Percentiles rank a stretch among this genome's conserved stretches.
These are phyloP conservation scores for Asterochloris erici DNA, from an alignment of 139 green algal genomes.

Conservation along the genomic window DNA sequence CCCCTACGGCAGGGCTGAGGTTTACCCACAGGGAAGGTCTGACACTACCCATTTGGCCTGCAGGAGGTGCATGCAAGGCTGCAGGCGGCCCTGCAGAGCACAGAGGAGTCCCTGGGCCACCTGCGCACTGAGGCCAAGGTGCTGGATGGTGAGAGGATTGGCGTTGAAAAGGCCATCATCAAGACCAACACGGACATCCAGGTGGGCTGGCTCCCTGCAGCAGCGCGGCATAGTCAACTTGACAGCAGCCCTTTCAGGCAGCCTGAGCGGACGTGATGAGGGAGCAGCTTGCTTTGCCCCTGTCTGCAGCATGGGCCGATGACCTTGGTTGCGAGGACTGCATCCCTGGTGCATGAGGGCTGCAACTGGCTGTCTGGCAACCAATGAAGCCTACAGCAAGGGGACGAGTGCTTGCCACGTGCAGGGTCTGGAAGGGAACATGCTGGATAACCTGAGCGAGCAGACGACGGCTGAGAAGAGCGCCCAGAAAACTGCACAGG, in stretches of 20 bases:
- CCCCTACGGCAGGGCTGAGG: too few species aligned
- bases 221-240: too few species aligned
- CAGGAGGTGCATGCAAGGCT: conserved; percentile 16
- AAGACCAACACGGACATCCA: conserved; percentile 34
- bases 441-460: conserved; percentile 66
- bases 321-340: too few species aligned
- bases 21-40: neutral
- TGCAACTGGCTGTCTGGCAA: too few species aligned
- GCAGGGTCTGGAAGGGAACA: conserved; percentile 51
- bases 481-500: conserved; percentile 53
- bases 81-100: conserved; percentile 1
- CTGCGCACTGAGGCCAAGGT: conserved; percentile 16
- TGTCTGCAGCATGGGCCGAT: too few species aligned
- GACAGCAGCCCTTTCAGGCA: too few species aligned
- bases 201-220: neutral
- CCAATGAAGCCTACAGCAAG: too few species aligned
- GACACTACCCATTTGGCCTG: neutral
- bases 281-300: too few species aligned
- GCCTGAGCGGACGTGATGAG: too few species aligned
- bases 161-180: conserved; percentile 36
- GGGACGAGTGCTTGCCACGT: neutral
- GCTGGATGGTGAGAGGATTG: conserved; percentile 23
- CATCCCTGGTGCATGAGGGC: too few species aligned
- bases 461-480: conserved; percentile 81
- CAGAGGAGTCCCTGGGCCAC: conserved; percentile 8